phyloP scores from a whole-genome alignment of 129 eudicot species.

The Deinandra increscens region DNA sequence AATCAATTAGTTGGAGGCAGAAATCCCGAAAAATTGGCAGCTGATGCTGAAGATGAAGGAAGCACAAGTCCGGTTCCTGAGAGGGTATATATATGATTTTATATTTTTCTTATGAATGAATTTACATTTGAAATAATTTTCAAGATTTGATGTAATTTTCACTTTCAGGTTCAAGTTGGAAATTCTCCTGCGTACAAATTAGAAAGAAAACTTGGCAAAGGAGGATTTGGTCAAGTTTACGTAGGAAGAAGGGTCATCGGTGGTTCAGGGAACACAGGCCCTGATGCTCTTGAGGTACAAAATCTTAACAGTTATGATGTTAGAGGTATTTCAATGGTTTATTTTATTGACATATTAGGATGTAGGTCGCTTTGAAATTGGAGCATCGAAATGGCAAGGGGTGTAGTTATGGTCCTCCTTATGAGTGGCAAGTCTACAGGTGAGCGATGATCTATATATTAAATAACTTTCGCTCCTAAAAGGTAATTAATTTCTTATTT shows the following conservation, averaged over 20 bases:
- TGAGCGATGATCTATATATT: slow-evolving; percentile 10
- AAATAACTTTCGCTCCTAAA: not conserved
- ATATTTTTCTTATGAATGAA: not conserved
- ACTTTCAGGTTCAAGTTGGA: slow-evolving; percentile 74
- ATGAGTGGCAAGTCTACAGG: slow-evolving; percentile 94
- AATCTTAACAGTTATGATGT: not conserved
- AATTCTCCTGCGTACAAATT: slow-evolving; percentile 69
- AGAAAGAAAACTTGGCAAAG: slow-evolving; percentile 79
- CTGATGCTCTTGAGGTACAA: slow-evolving; percentile 69
- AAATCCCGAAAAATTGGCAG: slow-evolving; percentile 42
- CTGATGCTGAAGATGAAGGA: slow-evolving; percentile 52
- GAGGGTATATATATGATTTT: slow-evolving; percentile 34
- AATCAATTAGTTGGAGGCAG: slow-evolving; percentile 37
- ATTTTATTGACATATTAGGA: not conserved
- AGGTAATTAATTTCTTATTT: slow-evolving; percentile 1
- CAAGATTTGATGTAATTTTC: not conserved
- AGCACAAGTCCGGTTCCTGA: slow-evolving; percentile 52
- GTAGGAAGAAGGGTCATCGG: slow-evolving; percentile 74
- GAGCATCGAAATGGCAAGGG: slow-evolving; percentile 89
- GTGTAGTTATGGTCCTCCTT: slow-evolving; percentile 84
- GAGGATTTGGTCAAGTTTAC: slow-evolving; percentile 96
- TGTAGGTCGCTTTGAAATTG: slow-evolving; percentile 78
- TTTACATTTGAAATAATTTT: not conserved
- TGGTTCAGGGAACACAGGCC: slow-evolving; percentile 47
- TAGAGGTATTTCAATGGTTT: not conserved